Evolutionary conservation across 2,329 filamentous ascomycete species (phyloP), one percentile per base, ranked within the genome.

Genomic region (Alternaria metachromatica): DNA sequence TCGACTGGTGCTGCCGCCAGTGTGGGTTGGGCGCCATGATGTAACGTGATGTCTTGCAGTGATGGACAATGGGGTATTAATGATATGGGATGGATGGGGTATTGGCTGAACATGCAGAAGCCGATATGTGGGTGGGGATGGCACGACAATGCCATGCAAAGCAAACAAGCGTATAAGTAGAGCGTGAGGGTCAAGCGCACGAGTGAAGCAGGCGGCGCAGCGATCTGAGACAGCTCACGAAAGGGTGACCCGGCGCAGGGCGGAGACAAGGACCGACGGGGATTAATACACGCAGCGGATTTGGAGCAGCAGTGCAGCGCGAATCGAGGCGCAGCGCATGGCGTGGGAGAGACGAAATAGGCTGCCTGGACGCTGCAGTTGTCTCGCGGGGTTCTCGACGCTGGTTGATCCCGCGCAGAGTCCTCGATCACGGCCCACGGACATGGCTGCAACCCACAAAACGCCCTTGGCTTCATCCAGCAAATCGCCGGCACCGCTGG

Each of bases 21-120:
- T 78, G 74, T 56, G 72, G 68, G 62, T 69, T 73, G 28, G 69
- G 76, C 46, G 78, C 70, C 78, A 80, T 80, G 65, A 49, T 72
- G 61, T 58, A 64, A 55, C 54, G 48, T 56, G 44, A 62, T 60
- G 59, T 30, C 11, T n/a, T 37, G 20, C 44, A 45, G 58, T 55
- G 54, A 33, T 48, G 53, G 49, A 21, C 11, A 41, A n/a, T 5
- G 28, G 33, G 30, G 54, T 55, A 57, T 55, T 53, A 30, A 61
- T 68, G 62, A 55, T 53, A 64, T 66, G 62, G 59, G 41, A 57
- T 41, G 57, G 53, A 41, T 41, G 37, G 51, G 28, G 25, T 55
- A 51, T 50, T 21, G 13, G 41, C 51, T 57, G 30, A 33, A 59
- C 28, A 49, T 49, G 58, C 20, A 48, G n/a, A 28, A 33, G 28